Base-by-base conservation (phyloP, 2,329 filamentous ascomycete genomes). In the Exophiala xenobiotica region DNA sequence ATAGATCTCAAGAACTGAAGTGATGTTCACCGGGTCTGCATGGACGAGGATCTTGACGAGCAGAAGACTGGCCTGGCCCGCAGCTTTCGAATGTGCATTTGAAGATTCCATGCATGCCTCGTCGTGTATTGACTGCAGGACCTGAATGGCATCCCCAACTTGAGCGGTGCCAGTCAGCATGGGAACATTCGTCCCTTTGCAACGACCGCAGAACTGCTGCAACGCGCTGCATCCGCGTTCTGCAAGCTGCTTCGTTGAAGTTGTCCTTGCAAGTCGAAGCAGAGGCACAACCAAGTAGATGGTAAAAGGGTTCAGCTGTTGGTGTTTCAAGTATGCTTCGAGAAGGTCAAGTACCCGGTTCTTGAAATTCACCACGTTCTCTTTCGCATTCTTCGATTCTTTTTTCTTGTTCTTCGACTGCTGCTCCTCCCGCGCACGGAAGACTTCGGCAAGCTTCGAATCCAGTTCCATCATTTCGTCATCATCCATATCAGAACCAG, bases 391-490 rank as follows among this genome's bases (percentile, higher is more conserved):
- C 65, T 89, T 89, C 63, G 87, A 87, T 65, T 93, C 85, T 70
- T 91, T 88, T 73, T 91, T 93, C 65, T 87, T 86, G 67, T 79
- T 85, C 1, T 75, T 73, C 19, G 46, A 33, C 4, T 53, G 39
- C 12, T 74, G 75, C 67, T 89, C 85, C 59, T 81, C 82, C 42
- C 85, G 83, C 59, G 91, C 85, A 59, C 85, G 83, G 77, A 97
- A 95, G 56, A 96, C 89, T 57, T 88, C 88, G 44, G 85, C 82
- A 3, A 99, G 81, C 65, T 92, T 86, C 8, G 81, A 80, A 63
- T 97, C 92, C 12, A 97, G 76, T 3, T 85, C 85, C 72, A 96
- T 85, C 93, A 97, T 97, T 66, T 96, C 87, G 14, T 92, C 90
- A 70, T 97, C 92, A 55, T 90, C 87, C 90, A 99, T 96, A 69